Base-by-base conservation (phyloP, 257 asterid genomes). In the Solanum tarijense region DNA sequence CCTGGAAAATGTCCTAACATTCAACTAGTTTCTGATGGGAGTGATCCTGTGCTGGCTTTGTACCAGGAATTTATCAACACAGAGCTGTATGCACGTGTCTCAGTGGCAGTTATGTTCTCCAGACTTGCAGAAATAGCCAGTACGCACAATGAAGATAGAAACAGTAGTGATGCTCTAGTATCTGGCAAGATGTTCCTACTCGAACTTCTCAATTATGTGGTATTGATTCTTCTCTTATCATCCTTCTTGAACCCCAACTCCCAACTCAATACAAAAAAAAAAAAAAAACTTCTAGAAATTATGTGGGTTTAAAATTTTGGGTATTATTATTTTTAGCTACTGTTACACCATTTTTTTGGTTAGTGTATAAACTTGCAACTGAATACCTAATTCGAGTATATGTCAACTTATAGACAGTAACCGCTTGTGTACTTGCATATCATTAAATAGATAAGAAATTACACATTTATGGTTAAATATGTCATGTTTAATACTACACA, bases 31-130 rank as follows among this genome's bases (percentile, higher is more conserved):
- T 48, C 43, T 81, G 85, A 81, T 81, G 68, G 39, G 69, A 29
- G 68, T 81, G 85, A 52, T 83, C 52, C 87, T 66, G 81, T 90
- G 86, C 60, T 85, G 81, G 12, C 78, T 36, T 91, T 58, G 90
- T 89, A 88, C 91, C 95, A 95, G 97, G 98, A 89, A 89, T 97
- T 95, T 89, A 92, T 97, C 91, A 97, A 97, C 90, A 95, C 99
- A 60, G 99, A 97, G 90, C 92, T 97, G 87, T 97, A 94, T 94
- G 99, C 98, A 62, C 98, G 99, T 71, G 99, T 97, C 88, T 97
- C 98, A 81, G 96, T 97, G 88, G 98, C 99, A 27, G 98, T 94
- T 73, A 83, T 97, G 91, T 97, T 97, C 90, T 89, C 93, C 89
- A 91, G 92, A 89, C 95, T 97, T 48, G 97, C 97, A 25, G 97